Percentiles rank a stretch among this genome's conserved stretches.
phyloP scores from a whole-genome alignment of 2,329 filamentous ascomycete species.

The Coniella vitis region DNA sequence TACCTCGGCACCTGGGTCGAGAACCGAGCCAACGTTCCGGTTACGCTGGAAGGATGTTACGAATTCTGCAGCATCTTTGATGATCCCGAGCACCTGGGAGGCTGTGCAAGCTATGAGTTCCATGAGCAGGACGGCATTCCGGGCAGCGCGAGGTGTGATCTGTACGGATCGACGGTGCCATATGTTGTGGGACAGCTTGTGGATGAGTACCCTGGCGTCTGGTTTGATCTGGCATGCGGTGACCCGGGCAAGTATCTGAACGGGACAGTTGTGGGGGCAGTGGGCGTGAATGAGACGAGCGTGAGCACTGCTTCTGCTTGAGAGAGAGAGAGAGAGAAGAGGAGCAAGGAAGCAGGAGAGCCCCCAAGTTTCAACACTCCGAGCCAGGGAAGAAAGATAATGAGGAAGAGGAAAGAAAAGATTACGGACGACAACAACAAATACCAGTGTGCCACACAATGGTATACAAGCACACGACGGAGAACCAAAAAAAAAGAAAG shows the following conservation, averaged over 20 bases:
- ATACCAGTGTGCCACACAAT: no score
- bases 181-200: constrained; percentile 25
- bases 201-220: constrained; percentile 23
- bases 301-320: not conserved
- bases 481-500: no score
- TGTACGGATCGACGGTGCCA: constrained; percentile 29
- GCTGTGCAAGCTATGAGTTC: constrained; percentile 32
- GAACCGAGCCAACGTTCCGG: constrained; percentile 25
- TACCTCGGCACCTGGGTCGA: constrained; percentile 33
- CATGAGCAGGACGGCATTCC: constrained; percentile 23
- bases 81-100: constrained; percentile 24
- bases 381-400: no score
- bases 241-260: constrained; percentile 21
- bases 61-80: constrained; percentile 32
- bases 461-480: no score
- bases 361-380: no score
- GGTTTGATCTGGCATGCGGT: constrained; percentile 32
- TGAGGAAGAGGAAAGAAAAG: not conserved
- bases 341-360: no score
- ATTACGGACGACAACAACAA: not conserved
- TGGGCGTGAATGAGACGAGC: not conserved
- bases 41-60: constrained; percentile 35
- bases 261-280: not conserved
- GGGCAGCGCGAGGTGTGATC: constrained; percentile 28
- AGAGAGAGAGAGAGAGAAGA: not conserved